phyloP scores from a whole-genome alignment of 2,329 filamentous ascomycete species.

The Epichloe brachyelytri region DNA sequence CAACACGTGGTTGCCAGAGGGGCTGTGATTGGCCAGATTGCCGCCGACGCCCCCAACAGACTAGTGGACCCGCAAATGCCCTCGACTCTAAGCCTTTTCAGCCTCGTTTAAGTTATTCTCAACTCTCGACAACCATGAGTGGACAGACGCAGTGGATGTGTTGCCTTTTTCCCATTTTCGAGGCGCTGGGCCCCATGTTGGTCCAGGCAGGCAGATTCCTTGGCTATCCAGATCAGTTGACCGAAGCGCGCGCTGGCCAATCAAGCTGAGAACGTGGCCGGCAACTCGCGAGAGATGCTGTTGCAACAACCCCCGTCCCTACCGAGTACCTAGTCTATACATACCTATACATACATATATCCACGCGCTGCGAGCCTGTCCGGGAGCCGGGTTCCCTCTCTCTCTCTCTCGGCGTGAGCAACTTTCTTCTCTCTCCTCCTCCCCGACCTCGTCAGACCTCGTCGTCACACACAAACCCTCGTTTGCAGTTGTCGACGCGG shows the following conservation, averaged over 20 bases:
- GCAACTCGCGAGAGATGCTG: too few relatives aligned
- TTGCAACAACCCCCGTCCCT: neutral
- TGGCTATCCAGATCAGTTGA: neutral
- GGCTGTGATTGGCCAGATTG: neutral
- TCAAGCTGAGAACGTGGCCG: neutral
- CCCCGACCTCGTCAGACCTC: neutral
- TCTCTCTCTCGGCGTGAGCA: neutral
- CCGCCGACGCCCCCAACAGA: too few relatives aligned
- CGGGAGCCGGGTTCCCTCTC: neutral
- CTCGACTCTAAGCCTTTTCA: neutral
- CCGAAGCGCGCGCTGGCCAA: neutral
- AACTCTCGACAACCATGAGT: neutral
- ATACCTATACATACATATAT: neutral
- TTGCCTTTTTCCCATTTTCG: neutral
- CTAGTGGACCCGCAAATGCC: neutral
- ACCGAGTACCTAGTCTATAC: too few relatives aligned
- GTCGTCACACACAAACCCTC: neutral
- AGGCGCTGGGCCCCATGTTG: neutral
- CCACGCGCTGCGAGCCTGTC: neutral
- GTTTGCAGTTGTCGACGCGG: constrained; percentile 1
- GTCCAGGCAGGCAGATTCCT: neutral
- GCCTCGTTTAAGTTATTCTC: neutral
- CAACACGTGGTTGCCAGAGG: neutral
- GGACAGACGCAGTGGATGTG: neutral
- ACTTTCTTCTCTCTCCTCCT: neutral